Percentiles rank a stretch among this genome's conserved stretches.
phyloP scores from a whole-genome alignment of 2,329 filamentous ascomycete species.

The Tricladium varicosporioides region DNA sequence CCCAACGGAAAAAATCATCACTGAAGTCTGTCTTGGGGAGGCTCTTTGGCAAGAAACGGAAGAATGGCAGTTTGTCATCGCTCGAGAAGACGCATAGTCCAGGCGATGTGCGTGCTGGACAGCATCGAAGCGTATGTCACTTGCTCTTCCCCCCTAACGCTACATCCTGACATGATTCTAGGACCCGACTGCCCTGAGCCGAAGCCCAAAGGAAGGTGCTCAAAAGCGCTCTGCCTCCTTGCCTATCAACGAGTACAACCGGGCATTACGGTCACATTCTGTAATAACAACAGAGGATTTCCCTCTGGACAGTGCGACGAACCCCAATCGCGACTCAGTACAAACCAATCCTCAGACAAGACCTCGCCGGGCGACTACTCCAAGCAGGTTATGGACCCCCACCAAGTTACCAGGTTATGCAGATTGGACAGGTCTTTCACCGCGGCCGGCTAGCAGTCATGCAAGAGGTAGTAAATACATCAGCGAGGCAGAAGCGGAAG shows the following conservation, averaged over 20 bases:
- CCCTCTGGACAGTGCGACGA: slow-evolving; percentile 46
- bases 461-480: slow-evolving; percentile 45
- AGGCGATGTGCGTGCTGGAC: slow-evolving; percentile 23
- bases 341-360: slow-evolving; percentile 37
- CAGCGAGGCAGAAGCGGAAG: slow-evolving; percentile 19
- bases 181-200: slow-evolving; percentile 41
- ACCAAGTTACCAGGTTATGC: slow-evolving; percentile 40
- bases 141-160: background rate
- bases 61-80: slow-evolving; percentile 31
- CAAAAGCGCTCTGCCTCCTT: slow-evolving; percentile 56
- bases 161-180: slow-evolving; percentile 22
- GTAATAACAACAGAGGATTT: slow-evolving; percentile 47
- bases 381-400: slow-evolving; percentile 40
- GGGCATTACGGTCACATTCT: slow-evolving; percentile 60
- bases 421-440: slow-evolving; percentile 54
- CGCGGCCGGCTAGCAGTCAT: slow-evolving; percentile 60
- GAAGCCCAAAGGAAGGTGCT: slow-evolving; percentile 34
- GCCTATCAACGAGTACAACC: slow-evolving; percentile 59
- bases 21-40: slow-evolving; percentile 54
- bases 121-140: slow-evolving; percentile 51
- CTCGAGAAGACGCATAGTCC: slow-evolving; percentile 10
- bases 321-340: slow-evolving; percentile 47
- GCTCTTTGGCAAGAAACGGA: slow-evolving; percentile 59
- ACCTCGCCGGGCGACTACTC: slow-evolving; percentile 42
- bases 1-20: slow-evolving; percentile 56